Base-by-base conservation (phyloP, 2,329 filamentous ascomycete genomes). In the Cercospora nicotianae region DNA sequence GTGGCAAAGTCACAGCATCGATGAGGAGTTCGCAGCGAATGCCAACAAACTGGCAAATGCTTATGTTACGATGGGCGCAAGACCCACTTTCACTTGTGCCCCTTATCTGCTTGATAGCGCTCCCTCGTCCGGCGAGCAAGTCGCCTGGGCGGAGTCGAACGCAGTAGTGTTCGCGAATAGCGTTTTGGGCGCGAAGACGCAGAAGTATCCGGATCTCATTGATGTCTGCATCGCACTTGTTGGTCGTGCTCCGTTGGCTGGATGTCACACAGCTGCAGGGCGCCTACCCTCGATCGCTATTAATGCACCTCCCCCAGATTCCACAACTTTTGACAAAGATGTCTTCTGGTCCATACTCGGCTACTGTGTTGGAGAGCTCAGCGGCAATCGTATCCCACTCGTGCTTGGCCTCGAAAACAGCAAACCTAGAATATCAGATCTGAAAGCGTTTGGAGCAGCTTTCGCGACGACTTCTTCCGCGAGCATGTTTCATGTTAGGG, bases 161-260 rank as follows among this genome's bases (percentile, higher is more conserved):
- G 82, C 81, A 0, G 82, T 83, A 0, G 79, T 83, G 0, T 83
- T 77, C 65, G 81, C 81, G 1, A 84, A 84, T 51, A 83, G 81
- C 64, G 79, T 83, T 0, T 76, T 84, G 0, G 82, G 81, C 0
- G 81, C 82, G 0, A 76, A 77, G 20, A 83, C 82, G 0, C 77
- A 79, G 64, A 84, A 84, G 65, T 83, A 82, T 65, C 82, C 82
- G 0, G 81, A 83, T 61, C 81, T 80, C 39, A 75, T 84, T 2
- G 82, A 84, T 33, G 76, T 83, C 5, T 79, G 75, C 48, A 81
- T 83, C 39, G 81, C 81, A 0, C 64, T 84, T 57, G 83, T 81
- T 0, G 82, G 82, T 1, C 74, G 79, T 6, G 77, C 77, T 0
- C 78, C 79, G 0, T 45, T 68, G 16, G 75, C 74, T 0, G 77